phyloP scores from a whole-genome alignment of 257 asterid species.

The Thymus quinquecostatus region DNA sequence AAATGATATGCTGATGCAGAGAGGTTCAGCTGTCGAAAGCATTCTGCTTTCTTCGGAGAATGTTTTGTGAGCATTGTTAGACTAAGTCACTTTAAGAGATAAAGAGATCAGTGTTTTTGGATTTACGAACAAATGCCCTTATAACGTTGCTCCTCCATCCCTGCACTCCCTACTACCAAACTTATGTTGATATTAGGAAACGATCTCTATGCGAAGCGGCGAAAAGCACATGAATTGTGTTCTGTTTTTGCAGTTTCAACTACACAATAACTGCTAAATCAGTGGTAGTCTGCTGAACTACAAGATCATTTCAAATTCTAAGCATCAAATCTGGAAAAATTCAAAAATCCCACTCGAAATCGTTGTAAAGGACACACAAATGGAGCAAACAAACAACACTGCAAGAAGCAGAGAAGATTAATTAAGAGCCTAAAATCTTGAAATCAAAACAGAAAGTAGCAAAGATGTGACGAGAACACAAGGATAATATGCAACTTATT shows the following conservation, averaged over 20 bases:
- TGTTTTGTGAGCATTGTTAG: constrained; percentile 12
- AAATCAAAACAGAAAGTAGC: background rate
- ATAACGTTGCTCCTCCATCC: background rate
- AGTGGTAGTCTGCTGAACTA: background rate
- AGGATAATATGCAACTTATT: background rate
- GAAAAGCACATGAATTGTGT: background rate
- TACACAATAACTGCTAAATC: background rate
- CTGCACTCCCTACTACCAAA: background rate
- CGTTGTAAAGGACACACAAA: background rate
- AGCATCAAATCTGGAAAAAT: constrained; percentile 2
- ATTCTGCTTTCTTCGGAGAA: background rate
- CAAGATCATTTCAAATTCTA: constrained; percentile 1
- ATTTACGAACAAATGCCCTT: background rate
- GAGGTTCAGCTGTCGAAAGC: constrained; percentile 2
- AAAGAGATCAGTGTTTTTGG: background rate
- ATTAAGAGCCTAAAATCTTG: background rate
- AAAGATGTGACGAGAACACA: background rate
- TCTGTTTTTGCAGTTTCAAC: background rate
- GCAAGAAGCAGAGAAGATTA: background rate
- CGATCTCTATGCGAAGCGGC: too few relatives aligned
- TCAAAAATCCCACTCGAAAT: background rate
- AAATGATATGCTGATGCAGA: background rate
- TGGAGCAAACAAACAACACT: background rate
- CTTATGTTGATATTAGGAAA: background rate
- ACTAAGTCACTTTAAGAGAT: background rate